Conservation (phyloP, 176 grass and related monocot genomes). For the Miscanthus lutarioriparius region DNA sequence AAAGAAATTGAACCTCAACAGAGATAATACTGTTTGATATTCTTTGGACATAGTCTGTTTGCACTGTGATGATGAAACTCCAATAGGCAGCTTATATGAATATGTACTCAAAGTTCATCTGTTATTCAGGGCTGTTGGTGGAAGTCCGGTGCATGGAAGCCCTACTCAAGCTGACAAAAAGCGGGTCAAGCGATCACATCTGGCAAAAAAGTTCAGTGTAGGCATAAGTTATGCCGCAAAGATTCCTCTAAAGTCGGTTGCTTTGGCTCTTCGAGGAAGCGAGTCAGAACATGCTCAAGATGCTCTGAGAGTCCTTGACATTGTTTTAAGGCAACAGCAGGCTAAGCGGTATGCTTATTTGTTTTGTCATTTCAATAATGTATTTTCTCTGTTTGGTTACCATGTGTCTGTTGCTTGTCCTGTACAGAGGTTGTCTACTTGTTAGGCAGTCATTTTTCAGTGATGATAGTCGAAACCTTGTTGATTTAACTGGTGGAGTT, state of each 20-base stretch:
- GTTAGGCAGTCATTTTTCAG: constrained; percentile 71
- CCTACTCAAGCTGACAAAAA: constrained; percentile 58
- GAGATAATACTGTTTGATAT: constrained; percentile 16
- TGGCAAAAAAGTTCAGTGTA: constrained; percentile 68
- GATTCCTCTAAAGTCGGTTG: constrained; percentile 74
- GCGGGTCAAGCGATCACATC: constrained; percentile 56
- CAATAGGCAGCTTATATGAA: constrained; percentile 25
- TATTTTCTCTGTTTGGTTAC: neutral
- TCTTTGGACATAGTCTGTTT: neutral
- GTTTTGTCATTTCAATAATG: neutral
- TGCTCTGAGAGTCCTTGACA: constrained; percentile 79
- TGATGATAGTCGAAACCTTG: constrained; percentile 62
- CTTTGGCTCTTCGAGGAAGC: constrained; percentile 58
- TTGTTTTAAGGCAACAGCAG: constrained; percentile 88
- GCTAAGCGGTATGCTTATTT: constrained; percentile 66
- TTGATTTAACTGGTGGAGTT: constrained; percentile 68
- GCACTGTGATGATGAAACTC: constrained; percentile 17
- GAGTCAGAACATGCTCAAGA: constrained; percentile 66
- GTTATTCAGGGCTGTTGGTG: constrained; percentile 47
- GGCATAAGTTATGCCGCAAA: constrained; percentile 62
- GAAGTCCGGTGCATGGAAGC: constrained; percentile 56
- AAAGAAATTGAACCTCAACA: neutral
- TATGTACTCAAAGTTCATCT: constrained; percentile 23
- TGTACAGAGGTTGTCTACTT: constrained; percentile 63
- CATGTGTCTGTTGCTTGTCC: constrained; percentile 33